Base-by-base conservation (phyloP, 257 asterid genomes). In the Scutellaria galericulata region DNA sequence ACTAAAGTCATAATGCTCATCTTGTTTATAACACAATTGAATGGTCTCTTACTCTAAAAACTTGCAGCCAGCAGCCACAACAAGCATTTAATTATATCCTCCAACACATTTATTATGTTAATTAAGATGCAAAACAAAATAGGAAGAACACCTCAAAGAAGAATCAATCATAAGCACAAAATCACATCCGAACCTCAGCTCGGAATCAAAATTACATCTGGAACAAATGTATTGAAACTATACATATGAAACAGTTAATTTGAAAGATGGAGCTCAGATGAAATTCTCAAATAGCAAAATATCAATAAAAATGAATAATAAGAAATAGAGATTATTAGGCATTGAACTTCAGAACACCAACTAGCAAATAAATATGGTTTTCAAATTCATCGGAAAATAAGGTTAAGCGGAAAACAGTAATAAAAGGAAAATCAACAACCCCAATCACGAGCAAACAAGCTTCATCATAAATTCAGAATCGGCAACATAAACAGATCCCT, bases 1-100 rank as follows among this genome's bases (percentile, higher is more conserved):
- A 74, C 78, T 81, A 85, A 31, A 76, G 70, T 63, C 84, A 73
- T 57, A 77, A 63, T 74, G 76, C 62, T 67, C 66, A 18, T 71
- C 70, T 46, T 66, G 74, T 77, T 56, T 24, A 72, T 50, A 45
- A 53, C 57, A 79, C n/a, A 57, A 41, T 48, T 18, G 31, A 53
- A 62, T 10, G 59, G 51, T 59, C 50, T 75, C 54, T 70, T 51
- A 59, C 54, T 66, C 54, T 47, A 40, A 22, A 48, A 14, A 50
- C 12, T 15, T 64, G 71, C 77, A 75, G 44, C 44, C 44, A 56
- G 71, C 77, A 75, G 44, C 44, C 44, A 56, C 64, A 70, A 44
- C 31, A 45, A 60, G 44, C 59, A 58, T 41, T 48, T 55, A 47
- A 54, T 7, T 8, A n/a, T 52, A 52, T 67, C 35, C 62, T 40